Evolutionary conservation across 805 yeast genomes (phyloP).

Genomic region (Kluyveromyces lactis): DNA sequence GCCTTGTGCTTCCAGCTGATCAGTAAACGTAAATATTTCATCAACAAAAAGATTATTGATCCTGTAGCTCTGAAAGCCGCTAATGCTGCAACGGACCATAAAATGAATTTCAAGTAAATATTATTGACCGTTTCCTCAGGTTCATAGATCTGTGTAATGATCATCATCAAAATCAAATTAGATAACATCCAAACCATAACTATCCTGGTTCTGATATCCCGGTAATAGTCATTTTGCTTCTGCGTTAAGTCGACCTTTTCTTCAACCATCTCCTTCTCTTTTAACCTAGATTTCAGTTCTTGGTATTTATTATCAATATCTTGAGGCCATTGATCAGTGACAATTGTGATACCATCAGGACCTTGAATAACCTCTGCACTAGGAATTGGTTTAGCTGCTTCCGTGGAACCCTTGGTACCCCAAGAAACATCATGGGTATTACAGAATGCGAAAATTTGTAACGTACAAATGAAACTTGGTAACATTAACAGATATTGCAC

Average conservation of each 20-base stretch:
- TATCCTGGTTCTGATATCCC: constrained; percentile 90
- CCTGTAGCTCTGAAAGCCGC: constrained; percentile 80
- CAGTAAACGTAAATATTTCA: constrained; percentile 32
- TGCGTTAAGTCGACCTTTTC: constrained; percentile 22
- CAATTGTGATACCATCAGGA: constrained; percentile 76
- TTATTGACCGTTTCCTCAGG: constrained; percentile 61
- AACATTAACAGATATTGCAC: constrained; percentile 80
- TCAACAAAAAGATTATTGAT: constrained; percentile 56
- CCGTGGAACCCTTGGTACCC: constrained; percentile 97
- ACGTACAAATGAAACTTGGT: constrained; percentile 85
- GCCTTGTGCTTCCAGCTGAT: constrained; percentile 34
- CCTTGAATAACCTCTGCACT: constrained; percentile 75
- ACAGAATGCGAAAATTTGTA: constrained; percentile 94
- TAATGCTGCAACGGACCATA: constrained; percentile 88
- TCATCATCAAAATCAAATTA: constrained; percentile 75
- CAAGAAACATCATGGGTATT: constrained; percentile 97
- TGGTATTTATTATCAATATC: constrained; percentile 31
- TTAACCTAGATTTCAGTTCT: constrained; percentile 31
- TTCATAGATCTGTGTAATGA: constrained; percentile 74
- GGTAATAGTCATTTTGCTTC: constrained; percentile 72
- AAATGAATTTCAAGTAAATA: constrained; percentile 69
- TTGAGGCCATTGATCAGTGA: constrained; percentile 44
- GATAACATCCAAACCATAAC: constrained; percentile 91
- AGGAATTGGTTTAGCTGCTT: constrained; percentile 59
- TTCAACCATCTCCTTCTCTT: constrained; percentile 27